These are phyloP conservation scores for Ceraceosorus guamensis DNA, from an alignment of 1,284 basidiomycete genomes.

Conservation along the genomic window DNA sequence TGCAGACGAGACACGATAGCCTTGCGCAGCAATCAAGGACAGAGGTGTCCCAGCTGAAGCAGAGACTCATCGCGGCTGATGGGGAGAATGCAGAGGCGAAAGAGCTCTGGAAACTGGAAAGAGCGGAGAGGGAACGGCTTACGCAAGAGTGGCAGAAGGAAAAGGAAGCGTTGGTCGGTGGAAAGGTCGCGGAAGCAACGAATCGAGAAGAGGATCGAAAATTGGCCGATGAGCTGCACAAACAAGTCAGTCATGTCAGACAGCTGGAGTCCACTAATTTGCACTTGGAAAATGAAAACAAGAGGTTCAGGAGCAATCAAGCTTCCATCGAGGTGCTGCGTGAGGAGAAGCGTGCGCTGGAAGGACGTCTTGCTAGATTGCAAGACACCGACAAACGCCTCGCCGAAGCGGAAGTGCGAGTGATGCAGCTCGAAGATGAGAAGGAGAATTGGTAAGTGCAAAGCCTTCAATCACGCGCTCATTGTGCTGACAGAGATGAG, in stretches of 20 bases:
- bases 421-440: slow-evolving; percentile 21
- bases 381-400: slow-evolving; percentile 20
- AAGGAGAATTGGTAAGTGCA: slow-evolving; percentile 10
- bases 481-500: slow-evolving; percentile 20
- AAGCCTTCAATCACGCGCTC: slow-evolving; percentile 3
- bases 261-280: slow-evolving; percentile 19
- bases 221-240: slow-evolving; percentile 1
- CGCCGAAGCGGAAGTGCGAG: slow-evolving; percentile 14
- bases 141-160: neutral
- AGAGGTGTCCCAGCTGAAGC: slow-evolving; percentile 8
- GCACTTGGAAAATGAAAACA: slow-evolving; percentile 27
- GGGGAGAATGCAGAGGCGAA: neutral
- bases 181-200: neutral
- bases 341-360: slow-evolving; percentile 7
- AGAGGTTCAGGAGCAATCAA: slow-evolving; percentile 13
- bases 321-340: neutral
- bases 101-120: slow-evolving; percentile 3
- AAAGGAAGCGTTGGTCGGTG: too few relatives aligned
- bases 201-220: slow-evolving; percentile 9
- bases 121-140: slow-evolving; percentile 12
- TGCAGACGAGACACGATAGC: slow-evolving; percentile 8
- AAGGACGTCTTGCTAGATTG: slow-evolving; percentile 10
- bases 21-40: slow-evolving; percentile 16
- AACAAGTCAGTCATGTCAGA: slow-evolving; percentile 6
- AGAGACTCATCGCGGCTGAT: neutral